Conservation (phyloP, 2,329 filamentous ascomycete genomes). For the Aspergillus jensenii region DNA sequence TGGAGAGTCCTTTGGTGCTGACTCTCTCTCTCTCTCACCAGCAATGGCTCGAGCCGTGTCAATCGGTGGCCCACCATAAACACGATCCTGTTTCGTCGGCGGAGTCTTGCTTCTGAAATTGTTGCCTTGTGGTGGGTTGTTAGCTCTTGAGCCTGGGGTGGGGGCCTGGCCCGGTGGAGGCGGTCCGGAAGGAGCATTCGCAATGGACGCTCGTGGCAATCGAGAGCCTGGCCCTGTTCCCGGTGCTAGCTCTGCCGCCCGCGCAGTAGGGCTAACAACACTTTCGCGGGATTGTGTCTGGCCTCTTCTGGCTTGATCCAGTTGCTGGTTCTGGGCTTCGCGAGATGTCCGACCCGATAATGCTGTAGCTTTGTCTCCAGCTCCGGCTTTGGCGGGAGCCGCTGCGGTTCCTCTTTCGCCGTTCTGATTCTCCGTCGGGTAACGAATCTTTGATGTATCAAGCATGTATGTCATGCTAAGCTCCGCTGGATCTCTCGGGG, state of each 20-base stretch:
- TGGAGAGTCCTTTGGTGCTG: slow-evolving; percentile 44
- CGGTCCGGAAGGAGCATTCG: slow-evolving; percentile 61
- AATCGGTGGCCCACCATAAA: slow-evolving; percentile 42
- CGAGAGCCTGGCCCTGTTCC: slow-evolving; percentile 51
- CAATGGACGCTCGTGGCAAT: slow-evolving; percentile 59
- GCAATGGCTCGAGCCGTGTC: slow-evolving; percentile 44
- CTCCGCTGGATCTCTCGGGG: slow-evolving; percentile 76
- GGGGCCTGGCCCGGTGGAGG: slow-evolving; percentile 66
- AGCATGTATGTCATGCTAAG: slow-evolving; percentile 86
- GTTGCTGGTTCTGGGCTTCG: slow-evolving; percentile 40
- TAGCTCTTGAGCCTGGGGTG: slow-evolving; percentile 56
- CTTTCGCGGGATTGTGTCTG: slow-evolving; percentile 47
- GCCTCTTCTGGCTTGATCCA: slow-evolving; percentile 39
- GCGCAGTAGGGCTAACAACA: slow-evolving; percentile 29
- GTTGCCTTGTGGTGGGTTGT: slow-evolving; percentile 32
- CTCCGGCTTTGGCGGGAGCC: slow-evolving; percentile 44
- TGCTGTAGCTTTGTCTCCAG: slow-evolving; percentile 42
- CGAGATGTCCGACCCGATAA: slow-evolving; percentile 43
- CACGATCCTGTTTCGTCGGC: slow-evolving; percentile 50
- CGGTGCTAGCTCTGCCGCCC: slow-evolving; percentile 30
- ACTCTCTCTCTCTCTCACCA: slow-evolving; percentile 49
- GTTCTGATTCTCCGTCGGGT: slow-evolving; percentile 70
- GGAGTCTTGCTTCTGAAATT: slow-evolving; percentile 51
- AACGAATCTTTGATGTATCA: slow-evolving; percentile 94
- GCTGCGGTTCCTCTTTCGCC: slow-evolving; percentile 39